phyloP scores from a whole-genome alignment of 1,284 basidiomycete species.

The Ceratobasidium sp. region DNA sequence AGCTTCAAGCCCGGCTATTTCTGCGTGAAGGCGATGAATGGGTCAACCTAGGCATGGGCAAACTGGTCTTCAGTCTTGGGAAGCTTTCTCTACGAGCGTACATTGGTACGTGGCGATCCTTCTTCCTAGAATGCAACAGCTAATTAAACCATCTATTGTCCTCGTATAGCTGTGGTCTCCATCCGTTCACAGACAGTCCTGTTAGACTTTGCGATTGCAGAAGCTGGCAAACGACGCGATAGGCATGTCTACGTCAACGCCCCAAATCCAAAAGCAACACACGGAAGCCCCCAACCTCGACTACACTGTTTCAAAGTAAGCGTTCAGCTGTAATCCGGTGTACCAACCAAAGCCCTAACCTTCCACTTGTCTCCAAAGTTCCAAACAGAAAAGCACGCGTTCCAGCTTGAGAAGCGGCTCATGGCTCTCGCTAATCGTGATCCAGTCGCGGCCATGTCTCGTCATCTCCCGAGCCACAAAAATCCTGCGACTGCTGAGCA shows the following conservation, averaged over 20 bases:
- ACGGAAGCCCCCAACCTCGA: constrained; percentile 38
- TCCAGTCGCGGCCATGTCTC: constrained; percentile 37
- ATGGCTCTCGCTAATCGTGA: constrained; percentile 44
- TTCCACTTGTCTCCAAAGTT: constrained; percentile 20
- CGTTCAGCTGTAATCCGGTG: background rate
- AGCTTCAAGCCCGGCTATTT: constrained; percentile 40
- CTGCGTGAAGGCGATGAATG: constrained; percentile 40
- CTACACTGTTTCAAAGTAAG: constrained; percentile 43
- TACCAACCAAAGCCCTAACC: background rate
- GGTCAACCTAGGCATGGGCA: constrained; percentile 42
- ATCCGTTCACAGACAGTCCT: constrained; percentile 39
- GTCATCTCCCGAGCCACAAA: constrained; percentile 38
- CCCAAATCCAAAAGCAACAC: constrained; percentile 43
- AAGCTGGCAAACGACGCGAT: constrained; percentile 42
- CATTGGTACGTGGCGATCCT: constrained; percentile 21
- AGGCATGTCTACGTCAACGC: constrained; percentile 44
- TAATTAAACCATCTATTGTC: background rate
- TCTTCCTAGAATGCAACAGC: background rate
- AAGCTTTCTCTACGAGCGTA: constrained; percentile 41
- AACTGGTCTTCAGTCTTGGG: constrained; percentile 41
- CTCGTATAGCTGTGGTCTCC: constrained; percentile 25
- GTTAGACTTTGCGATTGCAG: constrained; percentile 42
- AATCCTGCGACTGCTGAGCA: constrained; percentile 15
- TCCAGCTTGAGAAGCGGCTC: constrained; percentile 39
- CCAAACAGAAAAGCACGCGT: constrained; percentile 44